Conservation (phyloP, 2,329 filamentous ascomycete species). For the Aspergillus bombycis region DNA sequence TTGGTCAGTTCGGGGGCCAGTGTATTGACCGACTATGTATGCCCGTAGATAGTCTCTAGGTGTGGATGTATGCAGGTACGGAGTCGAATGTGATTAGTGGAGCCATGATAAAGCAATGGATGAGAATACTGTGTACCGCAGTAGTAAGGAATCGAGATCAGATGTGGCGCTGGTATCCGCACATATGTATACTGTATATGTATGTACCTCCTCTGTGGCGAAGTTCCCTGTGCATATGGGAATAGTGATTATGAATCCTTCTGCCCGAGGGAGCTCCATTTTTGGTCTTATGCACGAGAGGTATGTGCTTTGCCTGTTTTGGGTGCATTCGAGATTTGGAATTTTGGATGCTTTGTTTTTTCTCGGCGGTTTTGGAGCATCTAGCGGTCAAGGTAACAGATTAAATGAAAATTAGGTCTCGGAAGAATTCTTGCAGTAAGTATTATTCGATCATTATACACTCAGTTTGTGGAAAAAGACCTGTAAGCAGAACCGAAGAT, state of each 20-base stretch:
- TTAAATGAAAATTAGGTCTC: background rate
- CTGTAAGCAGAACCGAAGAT: too few relatives aligned
- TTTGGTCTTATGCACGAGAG: background rate
- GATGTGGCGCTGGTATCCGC: too few relatives aligned
- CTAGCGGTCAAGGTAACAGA: background rate
- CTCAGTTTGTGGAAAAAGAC: background rate
- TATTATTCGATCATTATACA: background rate
- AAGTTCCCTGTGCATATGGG: background rate
- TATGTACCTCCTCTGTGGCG: background rate
- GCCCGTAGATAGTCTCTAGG: background rate
- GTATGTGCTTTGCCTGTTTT: background rate
- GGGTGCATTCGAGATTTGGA: background rate
- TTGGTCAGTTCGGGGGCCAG: background rate
- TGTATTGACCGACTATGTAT: background rate
- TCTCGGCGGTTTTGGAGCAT: background rate
- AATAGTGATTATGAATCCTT: background rate
- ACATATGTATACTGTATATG: background rate
- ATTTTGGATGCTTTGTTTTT: background rate
- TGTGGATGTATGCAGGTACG: background rate
- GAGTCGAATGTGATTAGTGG: slow-evolving; percentile 5
- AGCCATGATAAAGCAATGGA: background rate
- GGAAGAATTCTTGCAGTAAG: background rate
- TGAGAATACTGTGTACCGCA: too few relatives aligned
- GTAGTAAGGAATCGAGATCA: too few relatives aligned
- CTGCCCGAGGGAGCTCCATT: background rate